Percentiles rank a stretch among this genome's conserved stretches.
Evolutionary conservation across 331 rosid genomes (phyloP).

Genomic region (Malus hybrid): DNA sequence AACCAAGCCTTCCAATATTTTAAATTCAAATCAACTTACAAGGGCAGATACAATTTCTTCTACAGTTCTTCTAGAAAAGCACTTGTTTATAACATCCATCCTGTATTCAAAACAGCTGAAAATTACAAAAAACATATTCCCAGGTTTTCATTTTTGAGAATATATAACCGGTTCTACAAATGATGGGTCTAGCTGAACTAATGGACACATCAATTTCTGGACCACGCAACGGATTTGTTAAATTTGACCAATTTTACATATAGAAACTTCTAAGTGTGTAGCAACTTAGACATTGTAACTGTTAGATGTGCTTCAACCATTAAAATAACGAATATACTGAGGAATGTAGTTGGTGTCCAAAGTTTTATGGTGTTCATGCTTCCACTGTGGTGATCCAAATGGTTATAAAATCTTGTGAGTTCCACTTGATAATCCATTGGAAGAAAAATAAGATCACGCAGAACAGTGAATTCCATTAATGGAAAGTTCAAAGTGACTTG

Average conservation of each 20-base stretch:
- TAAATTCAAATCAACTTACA: conserved; percentile 40
- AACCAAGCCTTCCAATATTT: not conserved
- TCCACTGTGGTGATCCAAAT: not conserved
- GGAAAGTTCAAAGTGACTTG: not conserved
- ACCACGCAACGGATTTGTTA: not conserved
- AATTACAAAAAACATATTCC: not conserved
- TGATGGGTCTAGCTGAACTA: not conserved
- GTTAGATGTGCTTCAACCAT: not conserved
- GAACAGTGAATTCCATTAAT: not conserved
- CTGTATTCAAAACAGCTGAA: conserved; percentile 33
- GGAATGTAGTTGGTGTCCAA: not conserved
- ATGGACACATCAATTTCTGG: not conserved
- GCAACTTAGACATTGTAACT: not conserved
- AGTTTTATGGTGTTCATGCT: not conserved
- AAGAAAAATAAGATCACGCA: not conserved
- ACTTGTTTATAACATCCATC: conserved; percentile 65
- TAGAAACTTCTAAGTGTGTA: not conserved
- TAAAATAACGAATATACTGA: not conserved
- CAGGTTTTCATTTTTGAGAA: not conserved
- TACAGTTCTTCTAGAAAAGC: conserved; percentile 69
- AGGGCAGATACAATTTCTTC: conserved; percentile 76
- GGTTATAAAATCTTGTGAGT: not conserved
- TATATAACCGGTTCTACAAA: not conserved
- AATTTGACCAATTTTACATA: not conserved
- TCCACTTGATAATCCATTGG: not conserved